Percentiles rank a stretch among this genome's conserved stretches.
These are phyloP conservation scores for Pleodorina starrii DNA, from an alignment of 139 green algal genomes.

Conservation along the genomic window DNA sequence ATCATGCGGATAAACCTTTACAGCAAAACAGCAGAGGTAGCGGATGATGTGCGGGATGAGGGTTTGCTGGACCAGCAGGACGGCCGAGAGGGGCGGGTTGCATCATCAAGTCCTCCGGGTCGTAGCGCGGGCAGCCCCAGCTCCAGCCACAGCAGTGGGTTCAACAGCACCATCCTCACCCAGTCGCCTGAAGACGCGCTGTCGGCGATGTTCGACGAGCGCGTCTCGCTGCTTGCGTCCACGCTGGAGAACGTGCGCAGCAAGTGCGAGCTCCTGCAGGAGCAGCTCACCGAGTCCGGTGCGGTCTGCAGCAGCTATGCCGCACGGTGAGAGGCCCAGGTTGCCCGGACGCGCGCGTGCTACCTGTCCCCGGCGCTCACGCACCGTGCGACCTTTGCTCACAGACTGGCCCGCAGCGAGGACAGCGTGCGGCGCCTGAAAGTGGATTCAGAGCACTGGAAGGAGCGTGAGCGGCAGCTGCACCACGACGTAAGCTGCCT, in stretches of 20 bases:
- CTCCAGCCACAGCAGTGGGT: conserved; percentile 33
- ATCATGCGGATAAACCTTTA: no score
- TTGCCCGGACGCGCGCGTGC: not conserved
- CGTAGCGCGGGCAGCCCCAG: conserved; percentile 16
- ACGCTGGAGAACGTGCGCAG: conserved; percentile 45
- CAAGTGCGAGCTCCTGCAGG: conserved; percentile 47
- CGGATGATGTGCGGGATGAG: conserved; percentile 17
- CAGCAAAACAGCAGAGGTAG: not conserved
- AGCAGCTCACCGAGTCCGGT: conserved; percentile 6
- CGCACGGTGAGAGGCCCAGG: conserved; percentile 1
- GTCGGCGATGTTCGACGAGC: conserved; percentile 37
- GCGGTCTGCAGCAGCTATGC: conserved; percentile 33
- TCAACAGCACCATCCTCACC: conserved; percentile 20
- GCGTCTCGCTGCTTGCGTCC: conserved; percentile 35
- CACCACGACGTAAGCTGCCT: conserved; percentile 44
- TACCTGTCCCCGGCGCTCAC: not conserved
- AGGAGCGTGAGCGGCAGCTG: conserved; percentile 48
- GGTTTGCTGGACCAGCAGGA: not conserved
- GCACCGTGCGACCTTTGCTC: not conserved
- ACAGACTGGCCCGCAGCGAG: conserved; percentile 43
- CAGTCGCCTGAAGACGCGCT: conserved; percentile 31
- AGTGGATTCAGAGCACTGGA: not conserved
- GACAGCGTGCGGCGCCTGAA: conserved; percentile 11
- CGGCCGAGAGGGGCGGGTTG: not conserved
- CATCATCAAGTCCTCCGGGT: not conserved